phyloP scores from a whole-genome alignment of 306 rosid species.

The Pterocarpus santalinus region DNA sequence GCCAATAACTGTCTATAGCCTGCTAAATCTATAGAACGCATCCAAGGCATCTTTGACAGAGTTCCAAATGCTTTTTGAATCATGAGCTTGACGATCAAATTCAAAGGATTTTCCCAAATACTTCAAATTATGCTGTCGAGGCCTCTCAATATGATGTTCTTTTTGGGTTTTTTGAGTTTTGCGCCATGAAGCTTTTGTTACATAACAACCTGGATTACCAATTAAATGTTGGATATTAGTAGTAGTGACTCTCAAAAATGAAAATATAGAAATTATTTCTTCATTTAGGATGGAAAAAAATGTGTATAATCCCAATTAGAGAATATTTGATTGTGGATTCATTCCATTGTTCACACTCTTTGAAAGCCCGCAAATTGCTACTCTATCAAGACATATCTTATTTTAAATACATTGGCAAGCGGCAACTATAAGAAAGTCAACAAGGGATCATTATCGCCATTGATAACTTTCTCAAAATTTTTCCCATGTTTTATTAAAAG shows the following conservation, averaged over 20 bases:
- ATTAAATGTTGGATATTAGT: background rate
- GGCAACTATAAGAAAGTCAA: too few species aligned
- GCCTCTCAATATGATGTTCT: too few species aligned
- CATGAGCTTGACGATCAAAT: slow-evolving; percentile 53
- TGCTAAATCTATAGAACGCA: slow-evolving; percentile 75
- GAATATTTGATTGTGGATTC: too few species aligned
- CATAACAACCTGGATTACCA: slow-evolving; percentile 44
- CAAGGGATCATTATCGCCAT: too few species aligned
- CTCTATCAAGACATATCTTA: too few species aligned
- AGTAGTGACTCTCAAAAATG: background rate
- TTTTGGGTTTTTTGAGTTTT: too few species aligned
- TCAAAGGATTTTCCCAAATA: slow-evolving; percentile 62
- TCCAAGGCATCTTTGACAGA: slow-evolving; percentile 46
- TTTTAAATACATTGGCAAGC: too few species aligned
- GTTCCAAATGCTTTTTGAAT: slow-evolving; percentile 45
- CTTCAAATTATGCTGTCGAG: too few species aligned
- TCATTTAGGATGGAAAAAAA: background rate
- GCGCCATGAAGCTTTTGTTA: slow-evolving; percentile 45
- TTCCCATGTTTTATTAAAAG: too few species aligned
- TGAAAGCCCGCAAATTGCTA: too few species aligned
- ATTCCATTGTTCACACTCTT: too few species aligned
- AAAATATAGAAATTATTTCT: background rate
- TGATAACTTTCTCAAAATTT: too few species aligned
- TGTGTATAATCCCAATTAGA: background rate
- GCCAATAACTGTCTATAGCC: slow-evolving; percentile 80